phyloP scores from a whole-genome alignment of 1,139 yeast genomes.

The Blastobotrys raffinosifermentans region DNA sequence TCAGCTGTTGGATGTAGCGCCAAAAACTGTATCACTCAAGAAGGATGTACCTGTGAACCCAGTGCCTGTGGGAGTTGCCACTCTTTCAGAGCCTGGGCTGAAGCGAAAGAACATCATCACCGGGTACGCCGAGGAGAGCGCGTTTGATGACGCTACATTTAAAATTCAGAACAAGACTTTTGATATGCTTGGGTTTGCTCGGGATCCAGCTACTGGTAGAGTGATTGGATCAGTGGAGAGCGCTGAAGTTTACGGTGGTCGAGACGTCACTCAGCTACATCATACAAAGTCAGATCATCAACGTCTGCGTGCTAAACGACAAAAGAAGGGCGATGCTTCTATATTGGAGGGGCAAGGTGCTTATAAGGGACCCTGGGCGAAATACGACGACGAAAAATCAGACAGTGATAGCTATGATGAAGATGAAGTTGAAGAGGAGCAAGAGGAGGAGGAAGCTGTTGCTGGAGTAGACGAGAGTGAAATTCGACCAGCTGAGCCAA shows the following conservation, averaged over 20 bases:
- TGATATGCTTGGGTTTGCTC: slow-evolving; percentile 30
- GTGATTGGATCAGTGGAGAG: slow-evolving; percentile 23
- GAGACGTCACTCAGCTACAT: slow-evolving; percentile 30
- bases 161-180: slow-evolving; percentile 36
- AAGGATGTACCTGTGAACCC: background rate
- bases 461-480: slow-evolving; percentile 12
- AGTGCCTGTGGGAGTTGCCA: slow-evolving; percentile 10
- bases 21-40: background rate
- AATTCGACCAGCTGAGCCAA: slow-evolving; percentile 15
- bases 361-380: slow-evolving; percentile 22
- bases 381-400: slow-evolving; percentile 9
- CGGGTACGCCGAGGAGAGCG: slow-evolving; percentile 36
- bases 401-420: slow-evolving; percentile 4
- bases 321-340: slow-evolving; percentile 12
- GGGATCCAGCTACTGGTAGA: slow-evolving; percentile 22
- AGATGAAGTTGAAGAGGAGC: slow-evolving; percentile 10
- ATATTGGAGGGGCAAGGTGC: slow-evolving; percentile 39
- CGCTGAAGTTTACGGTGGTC: slow-evolving; percentile 18
- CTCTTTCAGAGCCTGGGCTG: slow-evolving; percentile 12
- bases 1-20: background rate
- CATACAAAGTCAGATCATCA: slow-evolving; percentile 41
- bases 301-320: slow-evolving; percentile 59
- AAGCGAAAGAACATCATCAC: slow-evolving; percentile 28
- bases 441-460: slow-evolving; percentile 22
- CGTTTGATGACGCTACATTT: slow-evolving; percentile 40